Percentiles rank a stretch among this genome's conserved stretches.
Evolutionary conservation across 2,329 filamentous ascomycete genomes (phyloP).

Genomic region (Ascochyta viciae-villosae): DNA sequence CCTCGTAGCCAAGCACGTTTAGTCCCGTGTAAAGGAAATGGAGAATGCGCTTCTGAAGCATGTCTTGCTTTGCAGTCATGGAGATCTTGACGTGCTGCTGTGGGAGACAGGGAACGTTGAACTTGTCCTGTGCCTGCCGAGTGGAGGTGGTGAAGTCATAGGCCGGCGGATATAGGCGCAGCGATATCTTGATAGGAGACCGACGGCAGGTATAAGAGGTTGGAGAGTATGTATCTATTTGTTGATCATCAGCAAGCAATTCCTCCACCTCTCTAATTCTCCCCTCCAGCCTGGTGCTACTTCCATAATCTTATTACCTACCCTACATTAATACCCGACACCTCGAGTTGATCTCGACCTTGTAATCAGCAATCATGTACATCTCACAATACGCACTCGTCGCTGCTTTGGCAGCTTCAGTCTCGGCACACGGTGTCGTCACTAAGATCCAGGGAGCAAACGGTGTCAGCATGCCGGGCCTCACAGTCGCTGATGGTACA

Average conservation of each 20-base stretch:
- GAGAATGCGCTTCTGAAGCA: constrained; percentile 26
- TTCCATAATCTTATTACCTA: constrained; percentile 10
- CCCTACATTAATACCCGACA: not conserved
- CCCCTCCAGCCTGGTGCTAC: constrained; percentile 32
- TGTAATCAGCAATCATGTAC: constrained; percentile 31
- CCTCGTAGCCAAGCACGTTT: constrained; percentile 34
- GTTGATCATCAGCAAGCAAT: constrained; percentile 27
- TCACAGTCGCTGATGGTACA: constrained; percentile 69
- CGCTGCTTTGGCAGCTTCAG: constrained; percentile 47
- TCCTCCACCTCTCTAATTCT: constrained; percentile 20
- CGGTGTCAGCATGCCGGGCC: constrained; percentile 67
- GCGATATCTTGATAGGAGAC: constrained; percentile 3
- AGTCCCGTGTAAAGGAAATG: constrained; percentile 10
- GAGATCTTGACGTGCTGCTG: constrained; percentile 11
- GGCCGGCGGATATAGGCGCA: not conserved
- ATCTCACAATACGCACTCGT: constrained; percentile 37
- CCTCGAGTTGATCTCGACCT: constrained; percentile 28
- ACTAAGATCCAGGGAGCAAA: constrained; percentile 66
- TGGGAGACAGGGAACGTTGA: not conserved
- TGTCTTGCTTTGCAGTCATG: constrained; percentile 15
- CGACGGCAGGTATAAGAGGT: constrained; percentile 28
- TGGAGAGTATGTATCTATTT: constrained; percentile 3
- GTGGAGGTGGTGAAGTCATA: constrained; percentile 9
- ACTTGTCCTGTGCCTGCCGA: constrained; percentile 5
- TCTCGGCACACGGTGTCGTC: constrained; percentile 66